These are phyloP conservation scores for Wallacemonas sp. DNA, from an alignment of 208 protist species.

Conservation along the genomic window DNA sequence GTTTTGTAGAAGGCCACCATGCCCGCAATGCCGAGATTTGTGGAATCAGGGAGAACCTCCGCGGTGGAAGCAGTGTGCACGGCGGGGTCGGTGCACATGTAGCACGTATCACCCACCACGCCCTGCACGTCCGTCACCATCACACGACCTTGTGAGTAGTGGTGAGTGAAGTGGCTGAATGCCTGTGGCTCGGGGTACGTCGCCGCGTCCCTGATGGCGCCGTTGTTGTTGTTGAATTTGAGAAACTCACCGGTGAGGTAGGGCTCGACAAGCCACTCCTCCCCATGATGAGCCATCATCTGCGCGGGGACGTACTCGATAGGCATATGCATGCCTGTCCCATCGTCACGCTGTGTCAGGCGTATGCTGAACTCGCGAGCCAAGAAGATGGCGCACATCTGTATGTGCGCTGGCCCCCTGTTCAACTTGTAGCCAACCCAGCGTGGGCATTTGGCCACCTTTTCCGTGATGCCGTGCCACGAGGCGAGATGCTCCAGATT, in stretches of 20 bases:
- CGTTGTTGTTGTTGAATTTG: slow-evolving; percentile 5
- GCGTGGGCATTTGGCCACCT: neutral
- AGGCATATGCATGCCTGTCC: neutral
- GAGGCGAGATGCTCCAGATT: neutral
- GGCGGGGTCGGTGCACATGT: neutral
- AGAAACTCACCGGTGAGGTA: neutral
- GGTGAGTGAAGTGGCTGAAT: slow-evolving; percentile 3
- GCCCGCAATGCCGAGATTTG: neutral
- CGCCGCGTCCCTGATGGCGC: neutral
- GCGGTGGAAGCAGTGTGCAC: neutral
- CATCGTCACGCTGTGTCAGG: neutral
- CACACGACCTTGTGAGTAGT: neutral
- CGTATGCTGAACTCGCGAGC: neutral
- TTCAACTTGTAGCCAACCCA: neutral
- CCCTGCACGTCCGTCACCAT: neutral
- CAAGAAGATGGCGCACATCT: neutral
- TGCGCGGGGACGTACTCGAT: neutral
- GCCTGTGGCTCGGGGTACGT: neutral
- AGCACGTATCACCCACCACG: neutral
- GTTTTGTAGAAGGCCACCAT: slow-evolving; percentile 5
- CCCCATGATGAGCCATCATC: neutral
- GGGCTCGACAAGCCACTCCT: neutral
- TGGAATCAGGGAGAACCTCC: neutral
- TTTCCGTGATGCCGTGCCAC: neutral
- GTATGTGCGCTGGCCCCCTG: neutral